A percentile compares a stretch with the other conserved stretches of the same genome.
Evolutionary conservation across 805 yeast species (phyloP).

Genomic region (Wickerhamomyces mucosus): DNA sequence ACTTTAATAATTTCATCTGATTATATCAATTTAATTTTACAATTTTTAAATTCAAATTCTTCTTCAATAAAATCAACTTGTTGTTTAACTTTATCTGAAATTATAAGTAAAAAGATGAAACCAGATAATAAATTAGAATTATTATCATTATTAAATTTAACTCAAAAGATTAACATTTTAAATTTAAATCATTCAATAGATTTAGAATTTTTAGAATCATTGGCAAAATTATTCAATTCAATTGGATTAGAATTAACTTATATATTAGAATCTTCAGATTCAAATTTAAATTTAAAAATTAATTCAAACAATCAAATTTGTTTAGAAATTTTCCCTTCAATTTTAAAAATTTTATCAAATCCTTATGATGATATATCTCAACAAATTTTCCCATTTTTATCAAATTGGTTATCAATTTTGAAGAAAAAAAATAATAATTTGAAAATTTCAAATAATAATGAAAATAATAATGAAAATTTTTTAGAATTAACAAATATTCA

Average conservation of each 20-base stretch:
- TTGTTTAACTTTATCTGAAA: constrained; percentile 46
- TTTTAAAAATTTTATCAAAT: constrained; percentile 62
- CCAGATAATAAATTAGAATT: constrained; percentile 56
- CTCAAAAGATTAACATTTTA: constrained; percentile 37
- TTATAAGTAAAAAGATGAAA: constrained; percentile 71
- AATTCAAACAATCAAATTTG: constrained; percentile 38
- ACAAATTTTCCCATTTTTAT: constrained; percentile 75
- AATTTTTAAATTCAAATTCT: constrained; percentile 41
- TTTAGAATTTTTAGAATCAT: constrained; percentile 62
- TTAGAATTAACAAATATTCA: constrained; percentile 19
- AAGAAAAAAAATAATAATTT: constrained; percentile 36
- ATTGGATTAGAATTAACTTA: constrained; percentile 70
- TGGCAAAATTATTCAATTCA: constrained; percentile 65
- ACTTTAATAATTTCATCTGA: constrained; percentile 16
- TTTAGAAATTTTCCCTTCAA: constrained; percentile 58
- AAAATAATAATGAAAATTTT: too few relatives aligned
- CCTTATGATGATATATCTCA: constrained; percentile 84
- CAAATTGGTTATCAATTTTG: constrained; percentile 61
- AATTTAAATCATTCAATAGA: constrained; percentile 33
- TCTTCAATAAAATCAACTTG: constrained; percentile 11
- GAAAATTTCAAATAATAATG: too few relatives aligned
- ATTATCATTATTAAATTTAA: constrained; percentile 57
- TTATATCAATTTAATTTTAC: constrained; percentile 39
- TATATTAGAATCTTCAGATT: constrained; percentile 49
- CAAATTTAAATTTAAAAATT: constrained; percentile 25